Base-by-base conservation (phyloP, 257 asterid species). In the Nicotiana attenuata region DNA sequence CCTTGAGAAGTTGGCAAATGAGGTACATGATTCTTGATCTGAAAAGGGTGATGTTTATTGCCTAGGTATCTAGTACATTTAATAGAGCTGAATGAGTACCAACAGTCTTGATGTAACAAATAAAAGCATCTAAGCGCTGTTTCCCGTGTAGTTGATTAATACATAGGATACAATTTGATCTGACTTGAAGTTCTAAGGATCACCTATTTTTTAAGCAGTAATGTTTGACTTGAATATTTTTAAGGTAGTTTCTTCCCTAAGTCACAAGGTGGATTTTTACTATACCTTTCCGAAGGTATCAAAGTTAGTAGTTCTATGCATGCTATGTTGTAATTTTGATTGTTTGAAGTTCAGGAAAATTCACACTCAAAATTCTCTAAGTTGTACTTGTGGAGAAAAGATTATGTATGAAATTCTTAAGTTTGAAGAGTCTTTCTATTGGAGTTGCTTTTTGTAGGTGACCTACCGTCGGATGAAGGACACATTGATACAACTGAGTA, bases 381-480 rank as follows among this genome's bases (percentile, higher is more conserved):
- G 59, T 45, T 71, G 59, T 73, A 56, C 61, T 73, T 28, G 63
- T 26, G 38, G 61, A 50, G 79, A 73, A 50, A 73, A 47, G 20
- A 24, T 47, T 73, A 73, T 47, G 33, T 20, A 73, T 73, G 79
- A 11, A 47, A 15, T 50, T 24, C 38, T 73, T 73, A 24, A 45
- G 41, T 73, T 50, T 60, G 8, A 50, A 73, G 61, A 22, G 61
- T 33, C 80, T 80, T 78, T 80, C 82, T 56, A 61, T 31, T 65
- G 64, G 80, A 45, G 73, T 85, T 81, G 35, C 65, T 78, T 82
- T 82, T 87, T 28, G 85, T 82, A 94, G 99, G 97, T 96, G 80
- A 96, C 99, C 29, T 96, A 92, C 82, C 97, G 91, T 57, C 91
- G 97, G 85, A 89, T 96, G 98, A 92, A 94, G 88, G 97, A 96